These are phyloP conservation scores for Clarireedia hainanense DNA, from an alignment of 2,329 filamentous ascomycete genomes.

Conservation along the genomic window DNA sequence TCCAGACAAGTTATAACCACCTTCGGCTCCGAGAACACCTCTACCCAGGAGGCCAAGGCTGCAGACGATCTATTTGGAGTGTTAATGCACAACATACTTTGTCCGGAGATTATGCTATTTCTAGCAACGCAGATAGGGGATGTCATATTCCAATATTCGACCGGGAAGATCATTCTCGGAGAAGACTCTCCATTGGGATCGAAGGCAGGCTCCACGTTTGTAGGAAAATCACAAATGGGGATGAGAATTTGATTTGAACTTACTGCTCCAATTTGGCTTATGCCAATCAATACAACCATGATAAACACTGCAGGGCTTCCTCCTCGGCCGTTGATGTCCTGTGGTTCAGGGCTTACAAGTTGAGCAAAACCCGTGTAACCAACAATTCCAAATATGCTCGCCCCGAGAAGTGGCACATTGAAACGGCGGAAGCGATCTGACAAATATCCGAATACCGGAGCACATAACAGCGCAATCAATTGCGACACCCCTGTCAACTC, in stretches of 20 bases:
- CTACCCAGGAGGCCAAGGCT: conserved; percentile 81
- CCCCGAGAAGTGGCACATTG: conserved; percentile 66
- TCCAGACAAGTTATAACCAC: conserved; percentile 27
- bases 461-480: conserved; percentile 73
- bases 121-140: too few species aligned
- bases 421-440: conserved; percentile 59
- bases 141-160: too few species aligned
- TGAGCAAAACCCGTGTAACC: conserved; percentile 73
- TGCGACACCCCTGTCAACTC: conserved; percentile 86
- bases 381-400: conserved; percentile 64
- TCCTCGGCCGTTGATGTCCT: conserved; percentile 53
- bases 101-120: too few species aligned
- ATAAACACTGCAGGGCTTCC: conserved; percentile 64
- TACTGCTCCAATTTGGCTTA: conserved; percentile 82
- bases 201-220: background rate
- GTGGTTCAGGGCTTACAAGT: conserved; percentile 69
- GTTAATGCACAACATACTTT: background rate
- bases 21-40: conserved; percentile 56
- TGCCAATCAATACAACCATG: conserved; percentile 71
- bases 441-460: conserved; percentile 80
- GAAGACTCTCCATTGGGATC: too few species aligned
- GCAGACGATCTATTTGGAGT: conserved; percentile 61
- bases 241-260: background rate
- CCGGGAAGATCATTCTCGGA: too few species aligned
- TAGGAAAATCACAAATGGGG: background rate